Conservation (phyloP, 139 green algal species). For the Picochlorum sp. region DNA sequence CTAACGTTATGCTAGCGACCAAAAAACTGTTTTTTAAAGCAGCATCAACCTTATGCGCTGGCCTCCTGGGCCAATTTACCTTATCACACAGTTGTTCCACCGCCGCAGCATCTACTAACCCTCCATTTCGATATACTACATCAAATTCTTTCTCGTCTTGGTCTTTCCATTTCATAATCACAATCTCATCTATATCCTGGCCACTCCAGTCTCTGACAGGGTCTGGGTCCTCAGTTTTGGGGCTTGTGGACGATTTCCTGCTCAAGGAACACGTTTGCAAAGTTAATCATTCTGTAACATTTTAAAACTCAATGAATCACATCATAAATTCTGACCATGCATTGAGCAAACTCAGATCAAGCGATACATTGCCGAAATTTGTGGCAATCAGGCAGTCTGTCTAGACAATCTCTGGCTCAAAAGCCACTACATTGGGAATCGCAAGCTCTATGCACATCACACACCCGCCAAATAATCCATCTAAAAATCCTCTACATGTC, state of each 20-base stretch:
- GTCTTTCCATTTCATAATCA: constrained; percentile 15
- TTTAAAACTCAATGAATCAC: no score
- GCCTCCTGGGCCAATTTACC: constrained; percentile 81
- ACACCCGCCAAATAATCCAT: no score
- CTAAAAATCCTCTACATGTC: no score
- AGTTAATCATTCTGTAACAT: no score
- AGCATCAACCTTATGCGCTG: constrained; percentile 65
- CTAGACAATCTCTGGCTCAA: no score
- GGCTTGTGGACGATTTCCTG: background rate
- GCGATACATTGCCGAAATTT: no score
- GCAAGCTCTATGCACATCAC: no score
- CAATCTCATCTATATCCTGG: constrained; percentile 27
- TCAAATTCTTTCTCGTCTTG: constrained; percentile 39
- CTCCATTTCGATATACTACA: constrained; percentile 72
- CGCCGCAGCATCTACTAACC: constrained; percentile 52
- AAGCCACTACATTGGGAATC: no score
- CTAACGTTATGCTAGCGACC: constrained; percentile 60
- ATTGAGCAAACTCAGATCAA: no score
- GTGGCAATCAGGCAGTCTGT: no score
- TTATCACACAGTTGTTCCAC: constrained; percentile 80
- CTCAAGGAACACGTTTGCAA: no score
- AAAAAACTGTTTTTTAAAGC: constrained; percentile 86
- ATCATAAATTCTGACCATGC: no score
- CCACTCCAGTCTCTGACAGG: constrained; percentile 6
- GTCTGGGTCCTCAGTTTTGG: background rate